Conservation (phyloP, 2,329 filamentous ascomycete genomes). For the Phialophora verrucosa region DNA sequence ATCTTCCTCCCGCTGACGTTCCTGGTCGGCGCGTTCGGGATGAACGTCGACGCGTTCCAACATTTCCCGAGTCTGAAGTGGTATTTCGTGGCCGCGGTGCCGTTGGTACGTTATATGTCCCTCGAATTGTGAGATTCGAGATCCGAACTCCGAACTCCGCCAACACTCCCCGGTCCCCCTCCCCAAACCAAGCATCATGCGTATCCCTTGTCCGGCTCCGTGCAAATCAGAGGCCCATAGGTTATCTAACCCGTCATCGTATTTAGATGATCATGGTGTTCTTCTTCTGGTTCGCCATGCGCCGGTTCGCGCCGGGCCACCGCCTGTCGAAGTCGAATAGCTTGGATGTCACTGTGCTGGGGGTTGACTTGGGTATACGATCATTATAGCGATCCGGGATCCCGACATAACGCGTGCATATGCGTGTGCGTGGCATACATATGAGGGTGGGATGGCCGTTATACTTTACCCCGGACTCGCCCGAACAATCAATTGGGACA, state of each 20-base stretch:
- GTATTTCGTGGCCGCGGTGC: constrained; percentile 56
- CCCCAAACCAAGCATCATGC: too few species aligned
- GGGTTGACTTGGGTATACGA: neutral
- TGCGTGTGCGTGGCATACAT: neutral
- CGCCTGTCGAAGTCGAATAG: neutral
- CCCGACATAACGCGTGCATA: neutral
- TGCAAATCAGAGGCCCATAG: too few species aligned
- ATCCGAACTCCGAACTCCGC: too few species aligned
- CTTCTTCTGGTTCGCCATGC: constrained; percentile 16
- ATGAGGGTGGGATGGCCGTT: neutral
- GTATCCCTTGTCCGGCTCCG: too few species aligned
- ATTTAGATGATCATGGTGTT: constrained; percentile 14
- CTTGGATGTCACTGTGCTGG: constrained; percentile 3
- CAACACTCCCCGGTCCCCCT: too few species aligned
- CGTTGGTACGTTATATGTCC: constrained; percentile 42
- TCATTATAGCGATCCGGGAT: neutral
- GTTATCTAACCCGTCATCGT: neutral
- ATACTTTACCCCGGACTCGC: neutral
- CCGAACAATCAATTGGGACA: neutral
- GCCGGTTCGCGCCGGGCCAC: constrained; percentile 11
- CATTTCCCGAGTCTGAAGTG: constrained; percentile 53
- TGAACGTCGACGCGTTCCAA: constrained; percentile 55
- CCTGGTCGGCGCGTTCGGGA: constrained; percentile 43
- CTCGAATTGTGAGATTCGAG: too few species aligned
- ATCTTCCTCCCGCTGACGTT: constrained; percentile 56